Percentiles rank a stretch among this genome's conserved stretches.
These are phyloP conservation scores for Psophocarpus tetragonolobus DNA, from an alignment of 306 rosid genomes.

Conservation along the genomic window DNA sequence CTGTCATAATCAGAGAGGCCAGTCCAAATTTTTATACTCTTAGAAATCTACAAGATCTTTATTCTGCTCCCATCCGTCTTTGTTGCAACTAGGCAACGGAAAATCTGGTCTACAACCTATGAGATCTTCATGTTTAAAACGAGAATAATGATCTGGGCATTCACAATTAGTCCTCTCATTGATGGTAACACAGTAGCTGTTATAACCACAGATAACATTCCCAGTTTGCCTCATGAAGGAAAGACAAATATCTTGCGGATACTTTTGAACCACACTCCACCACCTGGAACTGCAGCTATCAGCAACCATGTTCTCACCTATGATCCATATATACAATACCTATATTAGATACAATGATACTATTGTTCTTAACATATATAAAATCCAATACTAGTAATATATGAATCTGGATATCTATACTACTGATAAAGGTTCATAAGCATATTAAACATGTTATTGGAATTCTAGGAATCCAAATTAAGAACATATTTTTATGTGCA, in stretches of 20 bases:
- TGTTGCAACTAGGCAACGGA: conserved; percentile 20
- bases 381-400: neutral
- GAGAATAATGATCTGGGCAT: conserved; percentile 35
- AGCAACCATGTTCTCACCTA: neutral
- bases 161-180: conserved; percentile 2
- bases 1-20: conserved; percentile 29
- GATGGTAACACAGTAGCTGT: neutral
- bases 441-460: neutral
- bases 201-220: neutral
- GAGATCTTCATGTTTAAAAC: neutral
- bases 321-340: neutral
- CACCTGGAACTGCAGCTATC: neutral
- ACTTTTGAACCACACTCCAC: neutral
- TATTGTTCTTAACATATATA: neutral
- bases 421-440: too few species aligned
- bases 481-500: neutral
- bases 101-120: conserved; percentile 42
- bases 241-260: conserved; percentile 38
- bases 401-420: neutral
- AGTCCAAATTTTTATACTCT: neutral
- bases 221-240: neutral
- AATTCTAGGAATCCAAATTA: neutral
- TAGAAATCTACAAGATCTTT: neutral
- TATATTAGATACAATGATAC: neutral
- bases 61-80: conserved; percentile 22